These are phyloP conservation scores for Citrus cavaleriei DNA, from an alignment of 345 rosid genomes.

Conservation along the genomic window DNA sequence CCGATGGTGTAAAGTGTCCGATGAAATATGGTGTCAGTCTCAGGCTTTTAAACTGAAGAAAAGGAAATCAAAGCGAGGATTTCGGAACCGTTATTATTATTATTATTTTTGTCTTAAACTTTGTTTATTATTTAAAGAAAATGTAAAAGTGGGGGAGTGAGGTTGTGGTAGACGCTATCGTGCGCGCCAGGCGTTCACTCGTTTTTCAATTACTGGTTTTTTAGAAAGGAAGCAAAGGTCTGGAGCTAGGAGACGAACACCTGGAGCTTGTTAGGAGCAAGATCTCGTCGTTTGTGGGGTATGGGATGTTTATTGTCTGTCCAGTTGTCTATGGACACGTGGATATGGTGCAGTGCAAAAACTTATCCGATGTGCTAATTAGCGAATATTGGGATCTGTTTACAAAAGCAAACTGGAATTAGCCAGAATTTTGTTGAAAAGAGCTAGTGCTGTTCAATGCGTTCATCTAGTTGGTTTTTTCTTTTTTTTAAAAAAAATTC, in stretches of 20 bases:
- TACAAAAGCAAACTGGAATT: too few relatives aligned
- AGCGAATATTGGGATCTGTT: too few relatives aligned
- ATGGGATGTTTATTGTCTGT: neutral
- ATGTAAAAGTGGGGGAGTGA: neutral
- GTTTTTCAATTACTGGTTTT: neutral
- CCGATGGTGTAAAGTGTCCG: neutral
- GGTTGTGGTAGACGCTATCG: slow-evolving; percentile 6
- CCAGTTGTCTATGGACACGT: neutral
- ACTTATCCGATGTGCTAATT: too few relatives aligned
- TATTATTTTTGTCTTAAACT: neutral
- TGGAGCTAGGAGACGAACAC: slow-evolving; percentile 14
- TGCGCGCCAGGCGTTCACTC: slow-evolving; percentile 10
- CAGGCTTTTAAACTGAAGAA: slow-evolving; percentile 4
- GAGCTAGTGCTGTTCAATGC: too few relatives aligned
- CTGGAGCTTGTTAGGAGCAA: neutral
- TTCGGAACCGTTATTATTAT: slow-evolving; percentile 10
- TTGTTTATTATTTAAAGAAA: too few relatives aligned
- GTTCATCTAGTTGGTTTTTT: too few relatives aligned
- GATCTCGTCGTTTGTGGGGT: neutral
- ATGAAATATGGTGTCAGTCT: neutral
- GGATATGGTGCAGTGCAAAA: too few relatives aligned
- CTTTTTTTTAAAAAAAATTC: rapidly evolving
- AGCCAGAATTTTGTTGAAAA: too few relatives aligned
- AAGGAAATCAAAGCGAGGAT: slow-evolving; percentile 13
- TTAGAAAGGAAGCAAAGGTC: neutral